Percentiles rank a stretch among this genome's conserved stretches.
Evolutionary conservation across 2,329 filamentous ascomycete species (phyloP).

Genomic region (Nothopassalora personata): DNA sequence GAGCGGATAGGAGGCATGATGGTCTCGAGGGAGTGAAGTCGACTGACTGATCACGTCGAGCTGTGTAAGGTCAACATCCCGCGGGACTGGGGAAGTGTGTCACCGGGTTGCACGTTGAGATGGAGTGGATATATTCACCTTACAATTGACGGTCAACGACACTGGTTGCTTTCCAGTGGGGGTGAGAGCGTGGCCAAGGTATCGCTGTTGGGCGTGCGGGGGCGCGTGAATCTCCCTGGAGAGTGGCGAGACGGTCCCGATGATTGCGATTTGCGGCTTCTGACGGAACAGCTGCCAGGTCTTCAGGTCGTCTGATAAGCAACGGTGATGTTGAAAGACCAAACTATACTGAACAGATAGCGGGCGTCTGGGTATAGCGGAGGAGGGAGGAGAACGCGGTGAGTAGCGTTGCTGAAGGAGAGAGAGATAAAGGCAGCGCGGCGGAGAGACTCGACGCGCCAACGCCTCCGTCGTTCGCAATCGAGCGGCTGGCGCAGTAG

Average conservation of each 20-base stretch:
- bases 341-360: background rate
- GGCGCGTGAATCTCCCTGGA: conserved; percentile 1
- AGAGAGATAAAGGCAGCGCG: background rate
- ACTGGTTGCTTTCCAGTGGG: background rate
- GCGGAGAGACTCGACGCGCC: conserved; percentile 4
- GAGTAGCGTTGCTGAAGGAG: background rate
- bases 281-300: conserved; percentile 2
- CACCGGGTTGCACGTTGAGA: background rate
- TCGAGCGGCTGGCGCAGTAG: conserved; percentile 8
- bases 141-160: background rate
- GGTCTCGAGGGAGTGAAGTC: background rate
- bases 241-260: conserved; percentile 7
- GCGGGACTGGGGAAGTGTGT: background rate
- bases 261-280: background rate
- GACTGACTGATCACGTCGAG: background rate
- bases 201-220: conserved; percentile 8
- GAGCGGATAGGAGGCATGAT: conserved; percentile 31
- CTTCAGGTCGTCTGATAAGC: conserved; percentile 30
- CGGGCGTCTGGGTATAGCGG: background rate
- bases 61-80: too few species aligned
- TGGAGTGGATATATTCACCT: background rate
- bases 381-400: background rate
- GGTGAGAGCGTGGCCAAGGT: conserved; percentile 6
- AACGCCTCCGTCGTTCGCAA: conserved; percentile 2
- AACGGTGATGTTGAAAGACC: conserved; percentile 5